These are phyloP conservation scores for Trichosporon sp. DNA, from an alignment of 1,284 basidiomycete genomes.

Conservation along the genomic window DNA sequence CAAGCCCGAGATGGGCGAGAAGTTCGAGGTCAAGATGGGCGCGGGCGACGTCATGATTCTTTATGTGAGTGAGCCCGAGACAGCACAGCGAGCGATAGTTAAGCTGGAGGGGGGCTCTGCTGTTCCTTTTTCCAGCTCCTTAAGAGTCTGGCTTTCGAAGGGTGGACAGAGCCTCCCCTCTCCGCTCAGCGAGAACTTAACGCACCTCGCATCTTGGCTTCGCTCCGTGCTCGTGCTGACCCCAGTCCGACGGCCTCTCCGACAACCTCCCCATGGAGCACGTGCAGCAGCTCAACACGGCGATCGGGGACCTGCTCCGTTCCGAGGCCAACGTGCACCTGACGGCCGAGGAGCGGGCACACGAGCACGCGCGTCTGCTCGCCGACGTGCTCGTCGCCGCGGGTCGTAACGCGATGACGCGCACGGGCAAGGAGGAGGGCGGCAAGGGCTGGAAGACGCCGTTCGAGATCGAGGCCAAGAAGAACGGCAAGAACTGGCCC, in stretches of 20 bases:
- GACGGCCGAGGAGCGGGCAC: constrained; percentile 39
- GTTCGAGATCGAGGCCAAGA: constrained; percentile 52
- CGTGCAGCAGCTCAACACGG: constrained; percentile 46
- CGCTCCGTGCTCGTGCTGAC: background rate
- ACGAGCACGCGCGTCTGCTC: constrained; percentile 52
- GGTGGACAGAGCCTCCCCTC: too few relatives aligned
- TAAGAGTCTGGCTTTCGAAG: too few relatives aligned
- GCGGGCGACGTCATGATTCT: constrained; percentile 55
- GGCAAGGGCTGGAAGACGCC: constrained; percentile 52
- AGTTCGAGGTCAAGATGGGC: constrained; percentile 46
- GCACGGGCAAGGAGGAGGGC: constrained; percentile 47
- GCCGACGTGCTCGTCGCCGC: constrained; percentile 58
- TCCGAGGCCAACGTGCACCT: constrained; percentile 48
- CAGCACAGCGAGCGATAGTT: too few relatives aligned
- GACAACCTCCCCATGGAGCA: constrained; percentile 61
- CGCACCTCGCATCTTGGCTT: background rate
- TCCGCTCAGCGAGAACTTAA: too few relatives aligned
- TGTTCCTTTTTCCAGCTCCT: too few relatives aligned
- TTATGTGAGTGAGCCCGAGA: constrained; percentile 43
- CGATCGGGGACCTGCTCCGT: constrained; percentile 39
- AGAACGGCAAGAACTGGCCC: constrained; percentile 56
- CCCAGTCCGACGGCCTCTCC: constrained; percentile 61
- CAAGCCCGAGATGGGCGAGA: constrained; percentile 46
- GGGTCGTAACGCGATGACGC: constrained; percentile 55
- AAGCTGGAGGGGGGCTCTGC: background rate